phyloP scores from a whole-genome alignment of 2,329 filamentous ascomycete species.

The Trichophyton verrucosum region DNA sequence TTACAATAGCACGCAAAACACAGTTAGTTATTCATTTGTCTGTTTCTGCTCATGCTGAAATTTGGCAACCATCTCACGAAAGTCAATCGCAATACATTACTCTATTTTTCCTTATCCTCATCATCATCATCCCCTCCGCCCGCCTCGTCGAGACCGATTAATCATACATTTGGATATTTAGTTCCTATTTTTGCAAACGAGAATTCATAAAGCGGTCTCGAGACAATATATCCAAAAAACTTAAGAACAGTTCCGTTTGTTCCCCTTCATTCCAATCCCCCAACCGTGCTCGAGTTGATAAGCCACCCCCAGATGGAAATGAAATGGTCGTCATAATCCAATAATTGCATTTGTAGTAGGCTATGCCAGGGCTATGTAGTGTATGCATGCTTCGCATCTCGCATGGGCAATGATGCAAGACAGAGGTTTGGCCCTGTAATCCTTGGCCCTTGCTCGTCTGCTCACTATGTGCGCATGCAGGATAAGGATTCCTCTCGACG shows the following conservation, averaged over 20 bases:
- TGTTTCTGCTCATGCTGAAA: neutral
- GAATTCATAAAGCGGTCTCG: neutral
- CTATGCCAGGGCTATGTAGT: neutral
- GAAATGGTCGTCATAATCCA: neutral
- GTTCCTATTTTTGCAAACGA: neutral
- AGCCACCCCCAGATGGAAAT: neutral
- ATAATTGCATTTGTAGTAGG: neutral
- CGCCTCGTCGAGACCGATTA: neutral
- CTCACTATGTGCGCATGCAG: neutral
- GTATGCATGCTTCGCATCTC: slow-evolving; percentile 1
- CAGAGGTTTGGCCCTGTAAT: neutral
- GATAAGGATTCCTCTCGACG: neutral
- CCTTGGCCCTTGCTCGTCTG: neutral
- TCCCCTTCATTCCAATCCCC: neutral
- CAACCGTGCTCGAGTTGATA: neutral
- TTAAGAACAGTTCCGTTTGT: neutral
- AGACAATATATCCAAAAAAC: neutral
- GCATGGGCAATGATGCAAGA: slow-evolving; percentile 1
- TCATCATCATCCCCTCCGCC: too few species aligned
- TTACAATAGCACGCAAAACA: neutral
- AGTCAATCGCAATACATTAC: neutral
- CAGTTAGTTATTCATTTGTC: neutral
- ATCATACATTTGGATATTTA: neutral
- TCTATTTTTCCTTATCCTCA: neutral
- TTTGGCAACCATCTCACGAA: neutral